phyloP scores from a whole-genome alignment of 345 rosid genomes.

The Eucalyptus tenuipes region DNA sequence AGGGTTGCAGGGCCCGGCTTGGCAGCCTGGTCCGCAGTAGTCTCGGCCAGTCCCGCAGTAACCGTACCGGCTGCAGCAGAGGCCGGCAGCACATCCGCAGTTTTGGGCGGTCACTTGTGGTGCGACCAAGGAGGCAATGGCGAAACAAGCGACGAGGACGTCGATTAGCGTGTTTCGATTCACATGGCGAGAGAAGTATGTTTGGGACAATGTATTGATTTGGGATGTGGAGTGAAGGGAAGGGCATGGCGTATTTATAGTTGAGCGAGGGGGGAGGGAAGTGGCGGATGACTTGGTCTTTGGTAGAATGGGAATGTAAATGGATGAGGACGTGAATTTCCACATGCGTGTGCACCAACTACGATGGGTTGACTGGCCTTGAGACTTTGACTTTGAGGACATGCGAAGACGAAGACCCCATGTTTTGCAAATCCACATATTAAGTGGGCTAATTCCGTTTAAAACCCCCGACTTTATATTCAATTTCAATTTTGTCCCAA shows the following conservation, averaged over 20 bases:
- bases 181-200: neutral
- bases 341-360: neutral
- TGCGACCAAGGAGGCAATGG: neutral
- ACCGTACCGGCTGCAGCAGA: slow-evolving; percentile 31
- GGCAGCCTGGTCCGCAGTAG: slow-evolving; percentile 38
- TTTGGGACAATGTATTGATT: neutral
- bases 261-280: neutral
- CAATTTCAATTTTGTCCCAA: too few species aligned
- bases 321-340: neutral
- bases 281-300: neutral
- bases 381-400: neutral
- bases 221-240: neutral
- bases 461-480: too few species aligned
- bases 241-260: neutral
- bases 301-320: neutral
- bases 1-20: slow-evolving; percentile 34
- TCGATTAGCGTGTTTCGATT: neutral
- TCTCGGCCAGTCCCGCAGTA: slow-evolving; percentile 21
- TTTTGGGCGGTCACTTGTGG: slow-evolving; percentile 5
- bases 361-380: neutral
- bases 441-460: neutral
- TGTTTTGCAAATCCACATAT: neutral
- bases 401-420: neutral
- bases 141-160: neutral
- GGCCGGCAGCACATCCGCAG: slow-evolving; percentile 25